Percentiles rank a stretch among this genome's conserved stretches.
phyloP scores from a whole-genome alignment of 2,329 filamentous ascomycete species.

The Alternaria brassicae region DNA sequence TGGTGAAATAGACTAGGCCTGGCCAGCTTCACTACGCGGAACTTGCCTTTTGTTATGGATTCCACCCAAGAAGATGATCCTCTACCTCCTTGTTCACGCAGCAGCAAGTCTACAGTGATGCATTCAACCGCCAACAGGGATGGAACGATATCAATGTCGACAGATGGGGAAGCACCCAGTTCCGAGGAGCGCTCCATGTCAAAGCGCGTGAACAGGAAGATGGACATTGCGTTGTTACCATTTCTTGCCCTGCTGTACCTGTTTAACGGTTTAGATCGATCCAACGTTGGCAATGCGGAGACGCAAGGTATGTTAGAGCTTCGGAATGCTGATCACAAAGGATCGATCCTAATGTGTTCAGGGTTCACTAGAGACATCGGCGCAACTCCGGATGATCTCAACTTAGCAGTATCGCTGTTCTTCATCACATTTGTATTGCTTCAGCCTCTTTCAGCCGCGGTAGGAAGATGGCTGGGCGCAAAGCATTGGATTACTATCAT shows the following conservation, averaged over 20 bases:
- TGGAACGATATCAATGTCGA: not conserved
- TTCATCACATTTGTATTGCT: slow-evolving; percentile 35
- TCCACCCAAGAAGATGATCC: not conserved
- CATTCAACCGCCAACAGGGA: not conserved
- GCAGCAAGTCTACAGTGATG: not conserved
- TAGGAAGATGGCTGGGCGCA: slow-evolving; percentile 31
- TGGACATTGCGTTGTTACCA: slow-evolving; percentile 32
- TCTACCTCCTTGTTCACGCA: not conserved
- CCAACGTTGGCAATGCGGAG: slow-evolving; percentile 38
- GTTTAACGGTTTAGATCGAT: slow-evolving; percentile 35
- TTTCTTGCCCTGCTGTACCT: slow-evolving; percentile 31
- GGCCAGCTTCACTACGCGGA: not conserved
- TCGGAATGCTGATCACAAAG: not conserved
- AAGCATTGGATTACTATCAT: slow-evolving; percentile 30
- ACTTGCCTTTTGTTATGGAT: not conserved
- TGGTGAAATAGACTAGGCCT: not conserved
- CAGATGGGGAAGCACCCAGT: not conserved
- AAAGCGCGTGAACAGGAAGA: slow-evolving; percentile 24
- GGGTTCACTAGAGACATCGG: slow-evolving; percentile 33
- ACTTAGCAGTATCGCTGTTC: slow-evolving; percentile 35
- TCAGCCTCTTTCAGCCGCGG: slow-evolving; percentile 29
- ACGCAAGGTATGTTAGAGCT: slow-evolving; percentile 27
- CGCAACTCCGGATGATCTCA: slow-evolving; percentile 31
- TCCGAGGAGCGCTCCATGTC: slow-evolving; percentile 7
- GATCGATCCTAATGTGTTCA: slow-evolving; percentile 8